These are phyloP conservation scores for Elsinoe perseae DNA, from an alignment of 2,329 filamentous ascomycete species.

Conservation along the genomic window DNA sequence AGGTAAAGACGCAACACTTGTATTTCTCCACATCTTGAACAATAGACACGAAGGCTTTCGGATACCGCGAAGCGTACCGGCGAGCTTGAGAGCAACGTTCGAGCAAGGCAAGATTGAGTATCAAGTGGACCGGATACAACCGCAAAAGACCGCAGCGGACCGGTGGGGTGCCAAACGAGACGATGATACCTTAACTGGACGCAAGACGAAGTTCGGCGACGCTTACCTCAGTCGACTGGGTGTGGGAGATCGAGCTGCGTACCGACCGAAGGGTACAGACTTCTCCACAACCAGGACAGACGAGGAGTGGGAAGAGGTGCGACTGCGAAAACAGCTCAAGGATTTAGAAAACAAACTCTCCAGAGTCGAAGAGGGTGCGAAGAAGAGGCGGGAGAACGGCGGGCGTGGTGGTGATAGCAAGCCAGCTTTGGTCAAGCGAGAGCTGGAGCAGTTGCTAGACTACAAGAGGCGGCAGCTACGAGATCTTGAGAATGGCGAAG, in stretches of 20 bases:
- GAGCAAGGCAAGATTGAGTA: constrained; percentile 97
- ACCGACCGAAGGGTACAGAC: constrained; percentile 79
- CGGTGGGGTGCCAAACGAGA: constrained; percentile 74
- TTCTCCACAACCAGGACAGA: constrained; percentile 79
- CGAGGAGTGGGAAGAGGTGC: constrained; percentile 93
- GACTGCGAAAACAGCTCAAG: constrained; percentile 81
- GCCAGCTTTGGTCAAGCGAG: constrained; percentile 85
- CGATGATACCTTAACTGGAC: constrained; percentile 72
- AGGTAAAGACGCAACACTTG: constrained; percentile 88
- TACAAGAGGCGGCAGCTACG: constrained; percentile 79
- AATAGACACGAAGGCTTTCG: constrained; percentile 91
- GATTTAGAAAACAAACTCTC: constrained; percentile 85
- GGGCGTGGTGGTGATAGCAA: constrained; percentile 63
- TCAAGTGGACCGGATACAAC: constrained; percentile 69
- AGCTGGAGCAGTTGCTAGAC: constrained; percentile 87
- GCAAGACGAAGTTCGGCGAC: constrained; percentile 95
- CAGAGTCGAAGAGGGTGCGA: constrained; percentile 65
- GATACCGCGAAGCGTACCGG: constrained; percentile 83
- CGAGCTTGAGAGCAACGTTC: constrained; percentile 83
- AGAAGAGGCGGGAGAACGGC: constrained; percentile 36
- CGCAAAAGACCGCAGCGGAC: constrained; percentile 51
- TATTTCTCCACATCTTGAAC: constrained; percentile 94
- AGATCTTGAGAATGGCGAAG: constrained; percentile 65
- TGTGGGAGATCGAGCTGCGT: constrained; percentile 63
- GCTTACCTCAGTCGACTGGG: constrained; percentile 89